Percentiles rank a stretch among this genome's conserved stretches.
Evolutionary conservation across 129 eudicot genomes (phyloP).

Genomic region (Ambrosia artemisiifolia): DNA sequence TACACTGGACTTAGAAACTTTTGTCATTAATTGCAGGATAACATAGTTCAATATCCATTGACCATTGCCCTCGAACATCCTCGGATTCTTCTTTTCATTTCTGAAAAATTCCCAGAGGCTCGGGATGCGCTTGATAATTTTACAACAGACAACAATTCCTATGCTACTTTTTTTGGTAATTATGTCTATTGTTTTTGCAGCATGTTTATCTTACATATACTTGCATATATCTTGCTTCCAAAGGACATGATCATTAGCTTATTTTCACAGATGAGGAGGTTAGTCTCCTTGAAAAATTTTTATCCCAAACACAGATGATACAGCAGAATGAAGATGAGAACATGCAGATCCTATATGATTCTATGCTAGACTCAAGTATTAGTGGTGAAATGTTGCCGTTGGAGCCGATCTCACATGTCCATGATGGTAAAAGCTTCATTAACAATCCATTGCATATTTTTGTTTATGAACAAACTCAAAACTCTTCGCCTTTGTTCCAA

Average conservation of each 20-base stretch:
- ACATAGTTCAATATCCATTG: neutral
- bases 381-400: neutral
- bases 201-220: no score
- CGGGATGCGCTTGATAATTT: slow-evolving; percentile 1
- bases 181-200: no score
- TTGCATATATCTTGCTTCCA: no score
- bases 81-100: neutral
- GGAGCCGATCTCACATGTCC: neutral
- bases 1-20: neutral
- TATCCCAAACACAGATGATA: neutral
- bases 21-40: neutral
- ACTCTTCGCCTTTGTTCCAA: no score
- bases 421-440: neutral
- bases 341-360: neutral
- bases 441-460: neutral
- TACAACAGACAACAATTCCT: neutral
- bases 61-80: neutral
- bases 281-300: no score
- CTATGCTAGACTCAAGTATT: neutral
- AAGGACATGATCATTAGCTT: no score
- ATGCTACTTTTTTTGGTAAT: neutral
- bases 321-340: neutral
- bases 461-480: no score
- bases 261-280: no score
- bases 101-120: slow-evolving; percentile 6